Percentiles rank a stretch among this genome's conserved stretches.
Evolutionary conservation across 768 basidiomycete species (phyloP).

Genomic region (Pholiota molesta): DNA sequence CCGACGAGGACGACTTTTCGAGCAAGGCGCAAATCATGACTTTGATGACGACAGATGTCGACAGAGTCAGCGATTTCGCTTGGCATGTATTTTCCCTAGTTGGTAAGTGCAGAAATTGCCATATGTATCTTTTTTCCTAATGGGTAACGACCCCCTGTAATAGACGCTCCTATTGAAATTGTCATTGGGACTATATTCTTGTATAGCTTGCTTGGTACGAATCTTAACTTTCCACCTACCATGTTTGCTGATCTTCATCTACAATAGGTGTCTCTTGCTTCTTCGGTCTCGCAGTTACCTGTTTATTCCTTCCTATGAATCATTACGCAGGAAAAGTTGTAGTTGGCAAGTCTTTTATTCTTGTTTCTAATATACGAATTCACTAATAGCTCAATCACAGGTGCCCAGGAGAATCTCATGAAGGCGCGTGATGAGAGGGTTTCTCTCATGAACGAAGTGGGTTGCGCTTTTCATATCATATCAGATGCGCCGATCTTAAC

Average conservation of each 20-base stretch:
- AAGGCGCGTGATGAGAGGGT: constrained; percentile 86
- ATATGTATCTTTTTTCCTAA: background rate
- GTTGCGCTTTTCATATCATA: constrained; percentile 42
- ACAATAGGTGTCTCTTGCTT: constrained; percentile 22
- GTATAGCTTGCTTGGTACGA: constrained; percentile 18
- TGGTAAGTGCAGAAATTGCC: constrained; percentile 41
- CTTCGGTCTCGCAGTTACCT: constrained; percentile 23
- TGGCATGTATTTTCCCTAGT: constrained; percentile 79
- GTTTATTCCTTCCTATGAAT: constrained; percentile 25
- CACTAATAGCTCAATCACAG: background rate
- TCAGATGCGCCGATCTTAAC: constrained; percentile 34
- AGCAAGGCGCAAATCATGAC: constrained; percentile 89
- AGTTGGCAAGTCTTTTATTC: background rate
- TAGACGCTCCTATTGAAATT: constrained; percentile 25
- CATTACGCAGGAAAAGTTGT: constrained; percentile 24
- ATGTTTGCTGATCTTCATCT: background rate
- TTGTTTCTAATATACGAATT: background rate
- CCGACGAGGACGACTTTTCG: constrained; percentile 61
- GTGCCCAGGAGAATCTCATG: constrained; percentile 49
- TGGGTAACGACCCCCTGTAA: background rate
- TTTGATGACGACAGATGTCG: constrained; percentile 93
- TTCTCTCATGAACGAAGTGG: constrained; percentile 82
- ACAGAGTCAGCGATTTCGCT: constrained; percentile 83
- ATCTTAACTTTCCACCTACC: background rate
- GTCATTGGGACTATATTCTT: constrained; percentile 22